These are phyloP conservation scores for Cyclotella choctawhatcheeana DNA, from an alignment of 108 stramenopile species.

Conservation along the genomic window DNA sequence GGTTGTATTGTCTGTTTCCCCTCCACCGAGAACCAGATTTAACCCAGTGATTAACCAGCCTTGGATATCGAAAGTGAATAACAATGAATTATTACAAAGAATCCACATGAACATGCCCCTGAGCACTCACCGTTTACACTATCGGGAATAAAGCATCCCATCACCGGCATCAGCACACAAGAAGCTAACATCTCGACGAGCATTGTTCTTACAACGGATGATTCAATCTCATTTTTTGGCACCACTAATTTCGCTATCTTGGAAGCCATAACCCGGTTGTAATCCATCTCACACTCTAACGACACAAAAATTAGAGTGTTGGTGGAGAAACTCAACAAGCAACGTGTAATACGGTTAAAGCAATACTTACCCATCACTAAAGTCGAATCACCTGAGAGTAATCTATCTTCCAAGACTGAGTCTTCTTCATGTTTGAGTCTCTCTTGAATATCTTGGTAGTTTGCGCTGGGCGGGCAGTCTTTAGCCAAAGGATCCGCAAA, in stretches of 20 bases:
- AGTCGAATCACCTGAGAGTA: constrained; percentile 54
- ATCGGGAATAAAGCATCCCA: constrained; percentile 74
- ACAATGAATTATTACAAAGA: background rate
- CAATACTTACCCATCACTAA: too few relatives aligned
- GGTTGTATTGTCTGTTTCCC: constrained; percentile 18
- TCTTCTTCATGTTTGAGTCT: constrained; percentile 50
- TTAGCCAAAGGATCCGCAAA: constrained; percentile 80
- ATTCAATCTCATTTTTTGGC: constrained; percentile 69
- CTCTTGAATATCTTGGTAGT: constrained; percentile 30
- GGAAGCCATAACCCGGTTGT: constrained; percentile 77
- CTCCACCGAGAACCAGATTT: constrained; percentile 17
- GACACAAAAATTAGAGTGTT: too few relatives aligned
- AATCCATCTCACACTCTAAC: constrained; percentile 87
- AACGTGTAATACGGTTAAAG: too few relatives aligned
- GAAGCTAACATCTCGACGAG: constrained; percentile 73
- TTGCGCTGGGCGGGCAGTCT: constrained; percentile 60
- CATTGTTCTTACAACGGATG: constrained; percentile 61
- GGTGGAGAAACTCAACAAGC: too few relatives aligned
- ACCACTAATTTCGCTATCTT: constrained; percentile 66
- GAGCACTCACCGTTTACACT: constrained; percentile 70
- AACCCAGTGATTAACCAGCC: constrained; percentile 21
- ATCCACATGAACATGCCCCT: too few relatives aligned
- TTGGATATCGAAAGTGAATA: too few relatives aligned
- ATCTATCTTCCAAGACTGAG: constrained; percentile 68
- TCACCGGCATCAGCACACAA: constrained; percentile 68